Evolutionary conservation across 2,329 filamentous ascomycete genomes (phyloP).

Genomic region (Paracoccidioides lutzii): DNA sequence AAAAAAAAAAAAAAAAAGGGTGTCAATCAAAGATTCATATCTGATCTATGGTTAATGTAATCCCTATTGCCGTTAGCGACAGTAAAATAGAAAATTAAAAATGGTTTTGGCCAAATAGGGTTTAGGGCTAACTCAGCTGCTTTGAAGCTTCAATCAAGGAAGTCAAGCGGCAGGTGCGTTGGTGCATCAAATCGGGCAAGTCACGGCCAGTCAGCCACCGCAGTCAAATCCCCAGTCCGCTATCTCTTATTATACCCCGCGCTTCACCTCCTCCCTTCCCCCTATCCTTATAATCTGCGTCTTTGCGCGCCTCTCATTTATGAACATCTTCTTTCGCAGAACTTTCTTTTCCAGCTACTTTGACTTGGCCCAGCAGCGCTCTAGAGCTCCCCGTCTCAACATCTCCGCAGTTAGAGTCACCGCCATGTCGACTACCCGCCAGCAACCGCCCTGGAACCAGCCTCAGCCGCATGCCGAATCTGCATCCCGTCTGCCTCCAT

Average conservation of each 20-base stretch:
- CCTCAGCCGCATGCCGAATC: conserved; percentile 22
- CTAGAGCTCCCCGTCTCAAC: neutral
- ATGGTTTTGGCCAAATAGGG: conserved; percentile 1
- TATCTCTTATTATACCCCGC: neutral
- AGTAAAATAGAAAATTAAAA: neutral
- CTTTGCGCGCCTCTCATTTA: conserved; percentile 4
- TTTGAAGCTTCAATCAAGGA: neutral
- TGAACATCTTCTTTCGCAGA: conserved; percentile 1
- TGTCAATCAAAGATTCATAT: neutral
- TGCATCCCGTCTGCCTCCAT: conserved; percentile 34
- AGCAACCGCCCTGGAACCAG: conserved; percentile 35
- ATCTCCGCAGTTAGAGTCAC: neutral
- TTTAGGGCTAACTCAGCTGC: neutral
- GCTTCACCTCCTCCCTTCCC: neutral
- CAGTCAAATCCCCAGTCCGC: neutral
- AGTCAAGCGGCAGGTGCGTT: too few relatives aligned
- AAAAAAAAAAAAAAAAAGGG: neutral
- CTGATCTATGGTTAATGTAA: neutral
- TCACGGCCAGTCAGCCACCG: neutral
- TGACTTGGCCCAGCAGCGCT: conserved; percentile 2
- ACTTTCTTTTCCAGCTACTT: neutral
- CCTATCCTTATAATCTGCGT: neutral
- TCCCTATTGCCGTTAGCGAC: too few relatives aligned
- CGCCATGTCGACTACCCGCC: conserved; percentile 20
- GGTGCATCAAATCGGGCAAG: neutral